Base-by-base conservation (phyloP, 495 filamentous ascomycete genomes). In the Aspergillus wentii region DNA sequence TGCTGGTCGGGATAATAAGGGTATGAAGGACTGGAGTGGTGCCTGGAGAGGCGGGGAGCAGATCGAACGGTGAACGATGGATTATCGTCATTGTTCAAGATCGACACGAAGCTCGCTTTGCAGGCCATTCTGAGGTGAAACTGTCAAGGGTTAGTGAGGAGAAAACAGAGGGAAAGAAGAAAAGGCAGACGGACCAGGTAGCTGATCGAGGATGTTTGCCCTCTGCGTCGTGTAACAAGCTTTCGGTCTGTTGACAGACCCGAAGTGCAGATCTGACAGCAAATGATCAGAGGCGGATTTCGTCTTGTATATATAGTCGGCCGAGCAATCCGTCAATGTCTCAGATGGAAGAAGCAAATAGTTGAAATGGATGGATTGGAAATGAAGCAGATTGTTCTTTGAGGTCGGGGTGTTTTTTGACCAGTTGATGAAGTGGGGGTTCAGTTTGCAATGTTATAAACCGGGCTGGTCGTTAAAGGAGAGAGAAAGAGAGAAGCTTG, bases 1-100 rank as follows among this genome's bases (percentile, higher is more conserved):
- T 48, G 62, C 35, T 38, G 61, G 41, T 60, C 49, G 27, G 40
- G 44, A 36, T 38, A 50, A 30, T 54, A 51, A 33, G 50, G 38
- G 28, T 52, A 49, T 25, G 69, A 56, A 13, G 61, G 52, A 10
- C 47, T 49, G 7, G 57, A 52, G 33, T 59, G 52, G 21, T 55
- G 57, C 34, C 54, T 56, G 13, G 50, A 48, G 5, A 63, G 48
- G 40, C 52, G 51, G 17, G 61, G 56, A 15, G 68, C 60, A 17
- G 68, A 65, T 36, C 66, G 66, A 36, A 72, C 61, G 15, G 66
- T 62, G 47, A 72, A 72, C 31, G 68, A 60, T 37, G 68, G 68
- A 35, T 69, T 59, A 41, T 72, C 66, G 46, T 72, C 66, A 51
- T 72, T 68, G 54, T 72, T 72, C 41, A 72, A 35, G 37, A 72